phyloP scores from a whole-genome alignment of 2,329 filamentous ascomycete genomes.

The Alternaria infectoria region DNA sequence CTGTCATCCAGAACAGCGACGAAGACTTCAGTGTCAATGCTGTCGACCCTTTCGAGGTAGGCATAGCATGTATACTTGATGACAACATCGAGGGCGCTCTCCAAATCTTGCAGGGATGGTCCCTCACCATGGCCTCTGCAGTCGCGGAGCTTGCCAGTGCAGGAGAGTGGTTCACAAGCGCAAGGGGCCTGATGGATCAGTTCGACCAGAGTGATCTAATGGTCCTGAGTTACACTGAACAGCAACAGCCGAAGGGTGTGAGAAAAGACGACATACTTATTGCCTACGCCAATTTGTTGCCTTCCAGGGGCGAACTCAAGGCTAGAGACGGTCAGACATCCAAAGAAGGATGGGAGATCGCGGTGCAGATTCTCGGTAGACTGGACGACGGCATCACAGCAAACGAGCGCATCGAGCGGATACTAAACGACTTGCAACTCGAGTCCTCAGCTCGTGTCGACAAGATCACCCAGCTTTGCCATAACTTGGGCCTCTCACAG shows the following conservation, averaged over 20 bases:
- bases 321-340: constrained; percentile 38
- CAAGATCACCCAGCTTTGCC: constrained; percentile 79
- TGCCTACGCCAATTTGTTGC: constrained; percentile 73
- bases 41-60: constrained; percentile 77
- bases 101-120: constrained; percentile 78
- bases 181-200: constrained; percentile 63
- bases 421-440: constrained; percentile 76
- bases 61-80: constrained; percentile 80
- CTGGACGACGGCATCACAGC: constrained; percentile 76
- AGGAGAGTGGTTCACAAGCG: constrained; percentile 76
- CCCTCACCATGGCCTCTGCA: constrained; percentile 76
- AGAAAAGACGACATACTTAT: constrained; percentile 81
- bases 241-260: constrained; percentile 50
- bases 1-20: constrained; percentile 69
- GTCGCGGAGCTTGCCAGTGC: constrained; percentile 84
- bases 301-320: constrained; percentile 52
- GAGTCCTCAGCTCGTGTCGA: constrained; percentile 76
- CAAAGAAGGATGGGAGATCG: constrained; percentile 84
- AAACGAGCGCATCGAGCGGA: constrained; percentile 73
- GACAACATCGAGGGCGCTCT: constrained; percentile 79
- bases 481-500: constrained; percentile 75
- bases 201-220: constrained; percentile 86
- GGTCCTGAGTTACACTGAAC: constrained; percentile 69
- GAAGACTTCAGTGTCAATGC: constrained; percentile 75
- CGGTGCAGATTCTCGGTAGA: constrained; percentile 80